Evolutionary conservation across 2,329 filamentous ascomycete species (phyloP), one percentile per base, ranked within the genome.

Genomic region (Penicillium sp.): DNA sequence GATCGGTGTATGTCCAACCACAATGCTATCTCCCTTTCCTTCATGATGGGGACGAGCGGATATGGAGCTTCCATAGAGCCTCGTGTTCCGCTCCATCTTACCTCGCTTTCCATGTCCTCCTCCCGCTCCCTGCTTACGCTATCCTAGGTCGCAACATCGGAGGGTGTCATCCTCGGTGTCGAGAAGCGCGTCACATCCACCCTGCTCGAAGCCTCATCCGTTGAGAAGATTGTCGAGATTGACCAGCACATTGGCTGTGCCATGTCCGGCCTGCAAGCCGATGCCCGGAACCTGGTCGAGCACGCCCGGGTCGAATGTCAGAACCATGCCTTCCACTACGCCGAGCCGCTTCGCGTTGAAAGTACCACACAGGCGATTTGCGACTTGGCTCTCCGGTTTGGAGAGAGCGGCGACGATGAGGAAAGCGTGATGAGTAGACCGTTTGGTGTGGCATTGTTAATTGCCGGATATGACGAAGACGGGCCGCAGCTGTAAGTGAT

Each of bases 161-260:
- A 94, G 67, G 93, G 93, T 63, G 90, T 97, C 48, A 86, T 98
- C 64, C 84, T 98, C 36, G 93, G 93, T 57, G 93, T 98, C 51
- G 93, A 98, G 76, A 98, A 98, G 81, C 90, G 93, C 63, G 93
- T 98, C 59, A 98, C 93, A 47, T 95, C 88, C 43, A 94, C 91
- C 47, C 85, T 98, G 48, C 87, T 98, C 62, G 93, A 97, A 73
- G 94, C 93, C 20, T 94, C 87, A 32, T 96, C 90, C 27, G 93
- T 98, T 61, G 93, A 98, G 73, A 98, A 98, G 81, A 97, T 98
- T 61, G 91, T 98, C 69, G 93, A 98, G 71, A 97, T 98, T 68
- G 93, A 98, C 75, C 83, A 87, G 65, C 93, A 98, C 76, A 96
- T 98, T 59, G 93, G 93, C 62, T 97, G 93, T 73, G 93, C 93